Evolutionary conservation across 2,329 filamentous ascomycete genomes (phyloP), one percentile per base, ranked within the genome.

Genomic region (Exophiala dermatitidis): DNA sequence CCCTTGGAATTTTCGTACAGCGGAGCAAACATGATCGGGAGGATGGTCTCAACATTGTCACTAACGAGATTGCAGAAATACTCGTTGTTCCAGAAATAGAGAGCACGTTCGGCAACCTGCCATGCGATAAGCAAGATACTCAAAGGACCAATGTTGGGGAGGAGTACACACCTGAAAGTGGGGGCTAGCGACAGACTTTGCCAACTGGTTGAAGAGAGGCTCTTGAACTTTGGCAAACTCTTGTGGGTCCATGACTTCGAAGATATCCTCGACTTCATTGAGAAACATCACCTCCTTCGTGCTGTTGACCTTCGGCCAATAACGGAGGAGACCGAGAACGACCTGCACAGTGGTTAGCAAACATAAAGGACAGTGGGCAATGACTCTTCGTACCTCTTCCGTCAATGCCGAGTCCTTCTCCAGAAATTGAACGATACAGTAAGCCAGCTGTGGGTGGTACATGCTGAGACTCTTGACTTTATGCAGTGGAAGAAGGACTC

Each of bases 21-120:
- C 2, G 93, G 91, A 29, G 91, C 90, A 73, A 98, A 98, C 93
- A 98, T 98, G 68, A 98, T 98, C 2, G 93, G 93, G 42, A 98
- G 77, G 64, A 98, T 98, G 44, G 95, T 91, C 66, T 97, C 91
- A 51, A 98, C 93, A 65, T 98, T 98, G 73, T 98, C 93, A 75
- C 90, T 96, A 62, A 98, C 93, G 54, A 98, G 78, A 67, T 97
- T 98, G 77, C 93, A 98, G 74, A 98, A 98, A 71, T 98, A 98
- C 71, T 98, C 93, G 67, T 98, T 98, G 77, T 98, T 98, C 93
- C 93, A 98, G 76, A 98, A 98, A 74, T 98, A 98, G 30, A 98
- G 79, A 3, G 93, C 93, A 61, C 93, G 84, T 74, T 98, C 93
- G 12, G 93, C 93, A 54, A 98, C 93, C 80, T 83, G 57, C 33